phyloP scores from a whole-genome alignment of 345 rosid genomes.

The Salix brachista region DNA sequence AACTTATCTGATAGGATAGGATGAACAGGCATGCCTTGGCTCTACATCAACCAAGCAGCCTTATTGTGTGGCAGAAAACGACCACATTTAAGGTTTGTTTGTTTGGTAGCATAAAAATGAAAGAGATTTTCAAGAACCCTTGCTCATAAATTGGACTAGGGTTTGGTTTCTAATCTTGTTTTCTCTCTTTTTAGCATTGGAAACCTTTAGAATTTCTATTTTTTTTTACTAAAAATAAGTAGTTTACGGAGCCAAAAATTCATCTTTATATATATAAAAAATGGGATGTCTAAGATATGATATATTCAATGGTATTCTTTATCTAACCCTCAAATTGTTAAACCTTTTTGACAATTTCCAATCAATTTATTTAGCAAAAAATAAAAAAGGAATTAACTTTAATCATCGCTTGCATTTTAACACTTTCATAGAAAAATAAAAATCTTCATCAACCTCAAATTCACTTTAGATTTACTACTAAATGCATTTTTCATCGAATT shows the following conservation, averaged over 20 bases:
- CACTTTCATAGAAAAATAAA: neutral
- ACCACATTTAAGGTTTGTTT: neutral
- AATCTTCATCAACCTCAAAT: too few species aligned
- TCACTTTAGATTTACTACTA: too few species aligned
- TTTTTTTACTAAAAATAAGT: too few species aligned
- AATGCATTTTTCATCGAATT: too few species aligned
- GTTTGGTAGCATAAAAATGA: neutral
- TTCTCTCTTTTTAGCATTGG: neutral
- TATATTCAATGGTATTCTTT: neutral
- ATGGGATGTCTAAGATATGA: neutral
- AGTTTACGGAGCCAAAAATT: neutral
- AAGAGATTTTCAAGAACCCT: neutral
- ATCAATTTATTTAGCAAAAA: neutral
- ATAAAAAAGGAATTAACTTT: neutral
- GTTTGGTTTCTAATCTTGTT: neutral
- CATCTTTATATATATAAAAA: neutral
- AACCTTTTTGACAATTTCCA: neutral
- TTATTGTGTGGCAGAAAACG: neutral
- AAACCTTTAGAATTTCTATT: neutral
- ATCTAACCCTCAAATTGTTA: neutral
- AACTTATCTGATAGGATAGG: neutral
- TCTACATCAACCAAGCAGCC: slow-evolving; percentile 21
- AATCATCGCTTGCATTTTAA: neutral
- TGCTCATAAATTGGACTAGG: neutral
- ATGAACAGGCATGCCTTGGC: slow-evolving; percentile 10